These are phyloP conservation scores for Serendipita sp. DNA, from an alignment of 768 basidiomycete genomes.

Conservation along the genomic window DNA sequence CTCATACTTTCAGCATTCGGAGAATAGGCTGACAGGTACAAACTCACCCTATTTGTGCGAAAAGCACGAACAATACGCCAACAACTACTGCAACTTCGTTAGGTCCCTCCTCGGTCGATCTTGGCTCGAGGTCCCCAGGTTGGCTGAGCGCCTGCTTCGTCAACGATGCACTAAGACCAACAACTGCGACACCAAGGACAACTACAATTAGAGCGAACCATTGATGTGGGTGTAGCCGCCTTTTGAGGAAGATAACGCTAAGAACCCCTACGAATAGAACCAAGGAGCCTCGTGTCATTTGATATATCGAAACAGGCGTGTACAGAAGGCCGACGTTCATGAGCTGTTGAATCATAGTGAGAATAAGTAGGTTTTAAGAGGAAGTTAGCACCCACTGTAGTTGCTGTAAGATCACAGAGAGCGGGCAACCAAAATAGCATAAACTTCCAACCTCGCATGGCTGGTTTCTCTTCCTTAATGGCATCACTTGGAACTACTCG, in stretches of 20 bases:
- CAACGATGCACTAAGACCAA: slow-evolving; percentile 80
- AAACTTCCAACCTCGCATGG: slow-evolving; percentile 50
- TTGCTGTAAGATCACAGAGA: slow-evolving; percentile 76
- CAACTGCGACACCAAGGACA: slow-evolving; percentile 66
- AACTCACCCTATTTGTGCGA: slow-evolving; percentile 86
- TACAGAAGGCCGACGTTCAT: slow-evolving; percentile 96
- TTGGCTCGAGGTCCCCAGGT: slow-evolving; percentile 21
- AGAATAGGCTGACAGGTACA: slow-evolving; percentile 6
- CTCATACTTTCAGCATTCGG: neutral
- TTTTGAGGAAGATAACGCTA: slow-evolving; percentile 77
- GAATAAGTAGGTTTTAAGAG: slow-evolving; percentile 9
- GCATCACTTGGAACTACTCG: slow-evolving; percentile 38
- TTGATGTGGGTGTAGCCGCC: slow-evolving; percentile 79
- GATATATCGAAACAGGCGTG: slow-evolving; percentile 93
- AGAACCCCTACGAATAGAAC: slow-evolving; percentile 88
- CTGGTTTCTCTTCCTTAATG: slow-evolving; percentile 29
- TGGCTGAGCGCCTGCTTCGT: slow-evolving; percentile 57
- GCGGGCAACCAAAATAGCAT: slow-evolving; percentile 80
- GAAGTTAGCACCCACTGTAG: slow-evolving; percentile 44
- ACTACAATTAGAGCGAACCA: slow-evolving; percentile 86
- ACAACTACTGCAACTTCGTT: slow-evolving; percentile 5
- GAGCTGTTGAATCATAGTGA: slow-evolving; percentile 24
- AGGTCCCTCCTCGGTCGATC: neutral
- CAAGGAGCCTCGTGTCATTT: slow-evolving; percentile 81
- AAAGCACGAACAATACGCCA: slow-evolving; percentile 80